Percentiles rank a stretch among this genome's conserved stretches.
Conservation (phyloP, 1,284 basidiomycete genomes). For the Leucoagaricus sp. region DNA sequence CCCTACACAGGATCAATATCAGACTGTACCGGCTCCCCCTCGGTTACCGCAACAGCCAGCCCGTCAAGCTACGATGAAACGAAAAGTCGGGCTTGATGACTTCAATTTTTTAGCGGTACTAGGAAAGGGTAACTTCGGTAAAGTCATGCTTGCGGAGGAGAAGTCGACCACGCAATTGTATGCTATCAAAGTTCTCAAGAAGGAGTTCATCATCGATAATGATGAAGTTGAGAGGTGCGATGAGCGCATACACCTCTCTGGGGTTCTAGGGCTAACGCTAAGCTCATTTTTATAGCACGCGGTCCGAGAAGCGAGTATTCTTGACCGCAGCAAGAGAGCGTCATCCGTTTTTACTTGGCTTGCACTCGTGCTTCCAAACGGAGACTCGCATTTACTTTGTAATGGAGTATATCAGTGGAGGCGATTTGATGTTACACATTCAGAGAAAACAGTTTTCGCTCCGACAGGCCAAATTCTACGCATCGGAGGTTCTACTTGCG, state of each 20-base stretch:
- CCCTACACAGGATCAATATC: slow-evolving; percentile 32
- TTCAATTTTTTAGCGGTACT: slow-evolving; percentile 99
- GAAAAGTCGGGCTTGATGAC: slow-evolving; percentile 95
- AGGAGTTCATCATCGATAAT: slow-evolving; percentile 99
- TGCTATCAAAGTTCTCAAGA: slow-evolving; percentile 99
- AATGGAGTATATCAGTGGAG: slow-evolving; percentile 93
- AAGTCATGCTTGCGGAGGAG: slow-evolving; percentile 99
- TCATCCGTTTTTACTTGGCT: slow-evolving; percentile 95
- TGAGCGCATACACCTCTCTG: background rate
- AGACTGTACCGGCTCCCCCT: slow-evolving; percentile 18
- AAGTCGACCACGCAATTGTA: slow-evolving; percentile 88
- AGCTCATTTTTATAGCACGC: slow-evolving; percentile 64
- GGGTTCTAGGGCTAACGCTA: slow-evolving; percentile 1
- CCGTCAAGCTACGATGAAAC: slow-evolving; percentile 51
- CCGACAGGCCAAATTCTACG: slow-evolving; percentile 98
- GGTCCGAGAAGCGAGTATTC: slow-evolving; percentile 99
- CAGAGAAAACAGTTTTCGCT: slow-evolving; percentile 94
- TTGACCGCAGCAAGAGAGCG: slow-evolving; percentile 93
- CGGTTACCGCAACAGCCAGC: slow-evolving; percentile 31
- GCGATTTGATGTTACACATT: slow-evolving; percentile 93
- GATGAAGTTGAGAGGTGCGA: slow-evolving; percentile 98
- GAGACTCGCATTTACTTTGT: slow-evolving; percentile 98
- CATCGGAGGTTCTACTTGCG: slow-evolving; percentile 95
- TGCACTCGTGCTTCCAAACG: slow-evolving; percentile 99
- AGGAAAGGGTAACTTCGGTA: slow-evolving; percentile 99